phyloP scores from a whole-genome alignment of 306 rosid genomes.

The Rosa chinensis region DNA sequence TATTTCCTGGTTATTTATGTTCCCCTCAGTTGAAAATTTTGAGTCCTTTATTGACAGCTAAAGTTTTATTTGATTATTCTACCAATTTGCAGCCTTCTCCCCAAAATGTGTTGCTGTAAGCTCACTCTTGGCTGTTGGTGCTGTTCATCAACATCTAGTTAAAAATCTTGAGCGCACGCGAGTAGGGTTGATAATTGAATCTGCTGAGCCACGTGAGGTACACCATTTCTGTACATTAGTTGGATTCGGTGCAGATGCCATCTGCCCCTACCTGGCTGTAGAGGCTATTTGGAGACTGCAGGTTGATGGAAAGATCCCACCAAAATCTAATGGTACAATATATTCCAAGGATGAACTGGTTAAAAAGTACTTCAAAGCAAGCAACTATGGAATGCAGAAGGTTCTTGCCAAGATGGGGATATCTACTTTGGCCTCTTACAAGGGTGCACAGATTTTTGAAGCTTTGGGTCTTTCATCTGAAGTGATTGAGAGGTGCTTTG shows the following conservation, averaged over 20 bases:
- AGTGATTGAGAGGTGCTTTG: constrained; percentile 91
- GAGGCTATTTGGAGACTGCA: constrained; percentile 95
- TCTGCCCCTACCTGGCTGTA: constrained; percentile 87
- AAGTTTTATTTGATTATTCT: not conserved
- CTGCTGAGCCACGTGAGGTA: constrained; percentile 99
- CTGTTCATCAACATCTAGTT: constrained; percentile 94
- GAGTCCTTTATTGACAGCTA: not conserved
- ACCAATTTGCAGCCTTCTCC: constrained; percentile 69
- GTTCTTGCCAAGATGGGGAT: constrained; percentile 99
- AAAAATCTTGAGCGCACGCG: constrained; percentile 87
- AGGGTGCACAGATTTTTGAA: constrained; percentile 98
- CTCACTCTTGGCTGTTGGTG: constrained; percentile 94
- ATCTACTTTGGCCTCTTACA: constrained; percentile 97
- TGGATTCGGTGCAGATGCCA: constrained; percentile 95
- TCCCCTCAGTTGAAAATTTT: not conserved
- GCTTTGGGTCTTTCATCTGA: constrained; percentile 95
- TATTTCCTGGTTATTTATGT: constrained; percentile 28
- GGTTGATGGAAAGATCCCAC: constrained; percentile 94
- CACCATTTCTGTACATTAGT: constrained; percentile 97
- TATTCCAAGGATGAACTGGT: constrained; percentile 75
- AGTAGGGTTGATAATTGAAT: constrained; percentile 89
- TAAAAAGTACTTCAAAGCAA: constrained; percentile 84
- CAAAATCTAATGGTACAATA: constrained; percentile 66
- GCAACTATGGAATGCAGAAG: constrained; percentile 97
- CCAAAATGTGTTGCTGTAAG: constrained; percentile 77